A percentile compares a stretch with the other conserved stretches of the same genome.
Evolutionary conservation across 2,329 filamentous ascomycete genomes (phyloP).

Genomic region (Trichophyton schoenleinii): DNA sequence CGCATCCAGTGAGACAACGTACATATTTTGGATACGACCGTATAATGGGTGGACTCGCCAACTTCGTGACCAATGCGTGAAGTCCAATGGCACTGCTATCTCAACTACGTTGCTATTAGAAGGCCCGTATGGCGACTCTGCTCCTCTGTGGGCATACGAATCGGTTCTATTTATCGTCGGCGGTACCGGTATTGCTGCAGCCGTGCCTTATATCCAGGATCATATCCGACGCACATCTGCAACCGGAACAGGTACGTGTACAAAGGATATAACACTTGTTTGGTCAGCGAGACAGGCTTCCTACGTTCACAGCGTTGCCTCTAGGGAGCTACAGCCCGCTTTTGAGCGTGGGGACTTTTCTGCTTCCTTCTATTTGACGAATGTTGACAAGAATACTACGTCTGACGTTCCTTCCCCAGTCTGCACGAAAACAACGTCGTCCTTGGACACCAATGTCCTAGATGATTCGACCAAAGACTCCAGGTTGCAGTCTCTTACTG

Average conservation of each 20-base stretch:
- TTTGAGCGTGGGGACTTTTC: constrained; percentile 11
- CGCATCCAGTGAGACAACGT: not conserved
- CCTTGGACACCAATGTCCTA: constrained; percentile 4
- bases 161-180: constrained; percentile 38
- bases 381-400: not conserved
- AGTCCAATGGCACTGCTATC: constrained; percentile 13
- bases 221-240: constrained; percentile 13
- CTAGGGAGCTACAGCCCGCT: constrained; percentile 11
- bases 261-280: constrained; percentile 14
- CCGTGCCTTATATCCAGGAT: constrained; percentile 28
- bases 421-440: constrained; percentile 8
- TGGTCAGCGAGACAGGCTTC: constrained; percentile 17
- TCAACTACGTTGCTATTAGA: constrained; percentile 31
- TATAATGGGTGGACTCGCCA: constrained; percentile 36
- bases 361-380: constrained; percentile 12
- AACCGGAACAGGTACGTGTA: not conserved
- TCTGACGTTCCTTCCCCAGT: not conserved
- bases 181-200: constrained; percentile 27
- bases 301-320: constrained; percentile 15
- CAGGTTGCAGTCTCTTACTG: not conserved
- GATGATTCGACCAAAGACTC: not conserved
- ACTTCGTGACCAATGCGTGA: constrained; percentile 22
- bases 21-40: constrained; percentile 34
- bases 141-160: constrained; percentile 32
- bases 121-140: constrained; percentile 36